phyloP scores from a whole-genome alignment of 805 yeast species.

The Metschnikowia matae region DNA sequence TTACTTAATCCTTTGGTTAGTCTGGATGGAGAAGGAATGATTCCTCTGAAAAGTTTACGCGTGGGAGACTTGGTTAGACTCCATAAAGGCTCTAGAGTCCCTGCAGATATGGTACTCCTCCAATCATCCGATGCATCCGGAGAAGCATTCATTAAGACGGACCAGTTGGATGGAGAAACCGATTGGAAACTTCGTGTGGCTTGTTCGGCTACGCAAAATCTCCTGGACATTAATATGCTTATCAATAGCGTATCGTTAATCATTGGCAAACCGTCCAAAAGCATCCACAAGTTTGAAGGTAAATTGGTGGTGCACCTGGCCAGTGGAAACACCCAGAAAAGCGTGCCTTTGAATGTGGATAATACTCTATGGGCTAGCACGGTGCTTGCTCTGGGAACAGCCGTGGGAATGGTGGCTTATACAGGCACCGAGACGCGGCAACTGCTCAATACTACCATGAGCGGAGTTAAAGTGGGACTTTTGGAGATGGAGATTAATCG shows the following conservation, averaged over 20 bases:
- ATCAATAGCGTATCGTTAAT: constrained; percentile 48
- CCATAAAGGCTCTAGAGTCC: constrained; percentile 80
- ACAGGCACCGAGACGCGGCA: constrained; percentile 95
- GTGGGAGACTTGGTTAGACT: constrained; percentile 85
- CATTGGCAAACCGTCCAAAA: constrained; percentile 81
- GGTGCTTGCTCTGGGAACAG: constrained; percentile 90
- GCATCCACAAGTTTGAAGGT: constrained; percentile 80
- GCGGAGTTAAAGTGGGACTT: constrained; percentile 85
- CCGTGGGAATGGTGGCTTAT: constrained; percentile 81
- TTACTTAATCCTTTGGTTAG: no score
- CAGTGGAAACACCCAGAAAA: constrained; percentile 22
- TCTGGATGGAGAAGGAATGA: constrained; percentile 9
- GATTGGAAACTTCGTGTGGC: constrained; percentile 96
- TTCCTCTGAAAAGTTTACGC: constrained; percentile 55
- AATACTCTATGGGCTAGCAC: constrained; percentile 98
- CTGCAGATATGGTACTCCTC: constrained; percentile 86
- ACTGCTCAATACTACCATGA: constrained; percentile 83
- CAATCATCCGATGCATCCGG: constrained; percentile 68
- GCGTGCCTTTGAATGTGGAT: constrained; percentile 72
- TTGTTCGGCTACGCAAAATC: constrained; percentile 60
- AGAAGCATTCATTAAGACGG: constrained; percentile 92
- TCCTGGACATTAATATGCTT: constrained; percentile 45
- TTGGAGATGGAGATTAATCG: constrained; percentile 87
- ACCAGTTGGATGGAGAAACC: constrained; percentile 97
- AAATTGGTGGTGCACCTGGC: constrained; percentile 54